Base-by-base conservation (phyloP, 768 basidiomycete species). In the Pisolithus orientalis region DNA sequence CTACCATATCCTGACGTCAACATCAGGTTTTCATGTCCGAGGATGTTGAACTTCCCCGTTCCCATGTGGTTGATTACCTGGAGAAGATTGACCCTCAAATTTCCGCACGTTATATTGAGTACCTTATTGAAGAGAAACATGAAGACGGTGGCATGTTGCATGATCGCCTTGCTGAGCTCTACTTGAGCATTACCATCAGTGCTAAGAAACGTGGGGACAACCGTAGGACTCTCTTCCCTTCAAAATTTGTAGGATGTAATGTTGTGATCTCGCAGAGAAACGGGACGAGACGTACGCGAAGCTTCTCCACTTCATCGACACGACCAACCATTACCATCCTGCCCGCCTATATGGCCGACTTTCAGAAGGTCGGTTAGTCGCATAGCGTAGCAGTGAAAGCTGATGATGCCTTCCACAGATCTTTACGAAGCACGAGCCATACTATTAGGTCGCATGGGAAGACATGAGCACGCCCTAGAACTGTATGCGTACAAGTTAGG, bases 401-500 rank as follows among this genome's bases (percentile, higher is more conserved):
- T 51, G 4, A 51, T 6, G 47, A 42, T 11, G 47, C 31, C 16
- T 29, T 44, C 6, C 32, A 5, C 59, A 94, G 93, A 92, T 60
- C 75, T 96, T 38, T 92, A 81, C 53, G 93, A 98, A 67, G 93
- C 90, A 14, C 84, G 93, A 39, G 96, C 96, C 0, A 84, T 97
- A 53, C 77, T 99, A 6, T 73, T 97, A 9, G 96, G 96, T 9
- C 79, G 88, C 43, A 76, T 97, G 54, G 92, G 89, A 1, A 83
- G 90, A 50, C 95, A 98, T 55, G 92, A 96, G 55, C 90, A 86
- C 55, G 94, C 95, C 0, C 79, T 98, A n/a, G 91, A 94, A 62
- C 79, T 95, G 13, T 99, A 98, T 65, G 93, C 94, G 6, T 87
- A 97, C 63, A 82, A 84, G 34, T 74, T 98, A 31, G 79, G 84